Conservation (phyloP, 2,329 filamentous ascomycete genomes). For the Xylaria sp. region DNA sequence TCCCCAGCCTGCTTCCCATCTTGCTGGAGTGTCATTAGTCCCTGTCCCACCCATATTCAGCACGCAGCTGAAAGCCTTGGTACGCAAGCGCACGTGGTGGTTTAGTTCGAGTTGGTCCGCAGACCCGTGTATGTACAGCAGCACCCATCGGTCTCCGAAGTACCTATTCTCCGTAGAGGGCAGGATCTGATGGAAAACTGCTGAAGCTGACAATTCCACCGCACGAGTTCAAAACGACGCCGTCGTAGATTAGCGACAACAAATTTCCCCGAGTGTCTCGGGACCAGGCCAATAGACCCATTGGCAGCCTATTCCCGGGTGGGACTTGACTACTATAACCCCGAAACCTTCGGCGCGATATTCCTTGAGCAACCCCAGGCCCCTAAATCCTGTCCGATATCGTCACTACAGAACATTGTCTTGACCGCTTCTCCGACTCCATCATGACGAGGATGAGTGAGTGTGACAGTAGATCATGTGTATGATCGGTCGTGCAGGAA, state of each 20-base stretch:
- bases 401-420: slow-evolving; percentile 5
- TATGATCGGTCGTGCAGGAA: slow-evolving; percentile 28
- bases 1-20: slow-evolving; percentile 31
- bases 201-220: slow-evolving; percentile 47
- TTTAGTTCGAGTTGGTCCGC: slow-evolving; percentile 44
- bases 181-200: slow-evolving; percentile 48
- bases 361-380: slow-evolving; percentile 46
- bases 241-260: slow-evolving; percentile 44
- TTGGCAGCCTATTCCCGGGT: slow-evolving; percentile 44
- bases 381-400: slow-evolving; percentile 40
- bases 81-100: slow-evolving; percentile 43
- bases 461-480: slow-evolving; percentile 30
- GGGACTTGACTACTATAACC: slow-evolving; percentile 45
- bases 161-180: slow-evolving; percentile 46
- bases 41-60: slow-evolving; percentile 38
- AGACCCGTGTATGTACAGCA: slow-evolving; percentile 46
- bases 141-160: slow-evolving; percentile 44
- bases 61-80: slow-evolving; percentile 41
- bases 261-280: slow-evolving; percentile 33
- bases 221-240: slow-evolving; percentile 46
- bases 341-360: slow-evolving; percentile 45
- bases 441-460: slow-evolving; percentile 13
- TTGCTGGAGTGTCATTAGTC: slow-evolving; percentile 37
- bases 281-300: slow-evolving; percentile 45
- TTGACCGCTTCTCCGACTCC: slow-evolving; percentile 26